phyloP scores from a whole-genome alignment of 352 stramenopile species.

The Poterioochromonas sp. region DNA sequence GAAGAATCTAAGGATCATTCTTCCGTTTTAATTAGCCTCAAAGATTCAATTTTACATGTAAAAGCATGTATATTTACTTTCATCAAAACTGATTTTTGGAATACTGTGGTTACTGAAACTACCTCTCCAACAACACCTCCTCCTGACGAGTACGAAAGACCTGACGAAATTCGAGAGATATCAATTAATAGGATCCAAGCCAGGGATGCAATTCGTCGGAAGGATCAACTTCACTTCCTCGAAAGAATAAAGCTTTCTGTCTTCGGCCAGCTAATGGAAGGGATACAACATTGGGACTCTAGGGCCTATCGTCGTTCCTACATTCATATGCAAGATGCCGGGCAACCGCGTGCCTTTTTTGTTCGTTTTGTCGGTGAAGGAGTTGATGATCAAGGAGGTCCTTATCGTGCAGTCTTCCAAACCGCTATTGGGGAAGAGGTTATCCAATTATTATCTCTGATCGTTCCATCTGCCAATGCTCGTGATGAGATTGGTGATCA shows the following conservation, averaged over 20 bases:
- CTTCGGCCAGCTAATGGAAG: slow-evolving; percentile 43
- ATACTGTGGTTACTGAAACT: slow-evolving; percentile 53
- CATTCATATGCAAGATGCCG: slow-evolving; percentile 65
- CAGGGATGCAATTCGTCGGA: background rate
- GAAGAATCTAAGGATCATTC: background rate
- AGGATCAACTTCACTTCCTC: slow-evolving; percentile 10
- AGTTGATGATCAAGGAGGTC: slow-evolving; percentile 95
- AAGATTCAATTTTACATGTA: background rate
- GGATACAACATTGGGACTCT: slow-evolving; percentile 41
- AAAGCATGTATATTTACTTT: slow-evolving; percentile 39
- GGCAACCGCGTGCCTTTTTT: slow-evolving; percentile 94
- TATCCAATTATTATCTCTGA: slow-evolving; percentile 49
- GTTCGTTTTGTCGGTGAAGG: slow-evolving; percentile 96
- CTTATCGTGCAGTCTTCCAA: slow-evolving; percentile 92
- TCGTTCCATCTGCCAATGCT: slow-evolving; percentile 33
- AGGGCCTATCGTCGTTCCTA: slow-evolving; percentile 40
- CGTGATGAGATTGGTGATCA: slow-evolving; percentile 64
- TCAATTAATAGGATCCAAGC: slow-evolving; percentile 92
- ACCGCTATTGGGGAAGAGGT: slow-evolving; percentile 81
- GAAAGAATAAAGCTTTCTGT: slow-evolving; percentile 41
- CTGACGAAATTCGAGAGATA: slow-evolving; percentile 92
- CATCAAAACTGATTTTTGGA: slow-evolving; percentile 44
- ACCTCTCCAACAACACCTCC: slow-evolving; percentile 89
- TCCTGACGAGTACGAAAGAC: slow-evolving; percentile 96
- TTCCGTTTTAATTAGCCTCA: background rate